Conservation (phyloP, 2,329 filamentous ascomycete genomes). For the Passalora sequoiae region DNA sequence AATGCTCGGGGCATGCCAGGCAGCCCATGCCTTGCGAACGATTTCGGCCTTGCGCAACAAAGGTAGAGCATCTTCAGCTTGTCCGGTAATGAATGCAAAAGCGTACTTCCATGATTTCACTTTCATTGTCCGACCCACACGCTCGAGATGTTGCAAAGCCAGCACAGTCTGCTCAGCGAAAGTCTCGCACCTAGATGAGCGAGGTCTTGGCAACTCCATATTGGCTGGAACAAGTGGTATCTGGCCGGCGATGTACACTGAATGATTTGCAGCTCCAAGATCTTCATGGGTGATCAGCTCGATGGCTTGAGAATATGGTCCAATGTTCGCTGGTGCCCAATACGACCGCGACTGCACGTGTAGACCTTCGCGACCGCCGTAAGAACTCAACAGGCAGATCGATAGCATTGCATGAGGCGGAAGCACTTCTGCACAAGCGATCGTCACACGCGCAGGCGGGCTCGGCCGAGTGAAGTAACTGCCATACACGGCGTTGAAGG, state of each 20-base stretch:
- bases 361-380: conserved; percentile 47
- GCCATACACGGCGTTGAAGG: conserved; percentile 71
- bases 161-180: conserved; percentile 58
- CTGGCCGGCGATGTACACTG: conserved; percentile 76
- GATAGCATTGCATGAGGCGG: conserved; percentile 58
- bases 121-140: conserved; percentile 67
- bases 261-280: conserved; percentile 14
- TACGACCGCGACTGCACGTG: conserved; percentile 93
- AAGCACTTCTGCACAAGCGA: conserved; percentile 67
- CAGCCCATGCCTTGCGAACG: conserved; percentile 42
- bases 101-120: conserved; percentile 71
- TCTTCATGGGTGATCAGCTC: conserved; percentile 39
- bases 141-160: conserved; percentile 82
- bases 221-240: conserved; percentile 78
- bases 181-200: background rate
- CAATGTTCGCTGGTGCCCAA: conserved; percentile 97
- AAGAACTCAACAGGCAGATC: conserved; percentile 45
- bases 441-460: conserved; percentile 77
- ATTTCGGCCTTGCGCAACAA: conserved; percentile 7
- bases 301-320: conserved; percentile 90
- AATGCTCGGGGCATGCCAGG: conserved; percentile 19
- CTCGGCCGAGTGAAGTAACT: conserved; percentile 70
- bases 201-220: conserved; percentile 55
- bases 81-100: conserved; percentile 64
- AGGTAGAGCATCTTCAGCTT: conserved; percentile 33